Base-by-base conservation (phyloP, 139 green algal genomes). In the Chlamydomonas eustigma region DNA sequence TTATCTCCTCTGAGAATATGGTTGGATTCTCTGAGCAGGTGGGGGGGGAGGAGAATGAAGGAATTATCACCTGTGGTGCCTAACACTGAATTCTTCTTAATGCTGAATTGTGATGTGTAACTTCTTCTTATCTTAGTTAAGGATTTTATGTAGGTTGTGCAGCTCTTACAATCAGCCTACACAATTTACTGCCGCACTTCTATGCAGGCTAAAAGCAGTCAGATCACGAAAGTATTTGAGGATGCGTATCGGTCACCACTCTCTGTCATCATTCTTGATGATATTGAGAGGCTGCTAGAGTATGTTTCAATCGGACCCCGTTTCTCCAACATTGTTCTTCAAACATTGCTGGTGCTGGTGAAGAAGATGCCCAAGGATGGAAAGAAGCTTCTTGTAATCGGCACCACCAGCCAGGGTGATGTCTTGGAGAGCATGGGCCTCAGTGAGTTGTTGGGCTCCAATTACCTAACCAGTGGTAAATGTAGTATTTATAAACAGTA, bases 281-380 rank as follows among this genome's bases (percentile, higher is more conserved):
- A 99, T 83, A 94, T 99, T 36, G 96, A 99, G 86, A 85, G 95
- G 12, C 87, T 99, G 79, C 81, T 99, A 22, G 96, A 99, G 85
- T 99, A 98, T 76, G 95, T 98, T 18, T 74, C 90, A 50, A 98
- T 98, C 35, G 96, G 96, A 0, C 96, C 96, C 3, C 90, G 95
- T 52, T 99, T 98, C 87, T 97, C 89, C 67, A 99, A 99, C 80
- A 65, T 78, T 8, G 81, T 99, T 24, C 88, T 99, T 75, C 94
- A 95, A 78, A 93, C 92, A 63, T 83, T 99, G 65, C 85, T 99
- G 58, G 93, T 98, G 78, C 88, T 99, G 52, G 73, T 98, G 50
- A 99, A 98, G 84, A 91, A 91, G 70, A 78, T 82, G 74, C 96
- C 96, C n/a, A 96, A 95, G 0, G 44, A 88, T 38, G 93, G 94